Evolutionary conservation across 2,329 filamentous ascomycete genomes (phyloP), one percentile per base, ranked within the genome.

Genomic region (Fusarium virguliforme): DNA sequence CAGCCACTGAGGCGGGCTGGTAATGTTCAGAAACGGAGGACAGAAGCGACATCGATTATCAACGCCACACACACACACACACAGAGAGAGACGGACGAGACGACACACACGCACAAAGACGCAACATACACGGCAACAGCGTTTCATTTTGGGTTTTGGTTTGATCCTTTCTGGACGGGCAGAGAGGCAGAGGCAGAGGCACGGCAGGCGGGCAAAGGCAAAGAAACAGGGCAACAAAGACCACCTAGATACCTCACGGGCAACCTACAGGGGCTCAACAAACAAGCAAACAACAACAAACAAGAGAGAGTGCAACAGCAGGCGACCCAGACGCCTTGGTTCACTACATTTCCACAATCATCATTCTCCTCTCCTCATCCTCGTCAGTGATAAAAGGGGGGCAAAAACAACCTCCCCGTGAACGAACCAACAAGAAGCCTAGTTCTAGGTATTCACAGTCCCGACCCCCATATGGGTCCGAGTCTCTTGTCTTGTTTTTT

Each of bases 111-210:
- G 28, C 28, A 30, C 41, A 26, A 37, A 65, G 35, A 60, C 65
- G 61, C 69, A 51, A 70, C 22, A 71, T 68, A 73, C 51, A 73
- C 64, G 70, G 53, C 56, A 55, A 67, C 34, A 73, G 70, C 70
- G 70, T 72, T 73, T 64, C 18, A 28, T 46, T 46, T 46, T 46
- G 41, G 41, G 40, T 43, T 46, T 41, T 3, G 12, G 10, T 41
- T 43, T 46, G 41, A 46, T 46, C 41, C 41, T 28, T 13, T 46
- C 24, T 46, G 41, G 41, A 46, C 15, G 22, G 13, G 41, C 13
- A 13, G 48, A 34, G 32, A 43, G 57, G 34, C 37, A 26, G 46
- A 60, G 46, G 59, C 35, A 60, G 13, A 38, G 18, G 18, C 18
- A 18, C 18, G 18, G 18, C 18, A 8, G 40, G 10, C 13, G 15